These are phyloP conservation scores for Pleurotus tuoliensis DNA, from an alignment of 768 basidiomycete genomes.

Conservation along the genomic window DNA sequence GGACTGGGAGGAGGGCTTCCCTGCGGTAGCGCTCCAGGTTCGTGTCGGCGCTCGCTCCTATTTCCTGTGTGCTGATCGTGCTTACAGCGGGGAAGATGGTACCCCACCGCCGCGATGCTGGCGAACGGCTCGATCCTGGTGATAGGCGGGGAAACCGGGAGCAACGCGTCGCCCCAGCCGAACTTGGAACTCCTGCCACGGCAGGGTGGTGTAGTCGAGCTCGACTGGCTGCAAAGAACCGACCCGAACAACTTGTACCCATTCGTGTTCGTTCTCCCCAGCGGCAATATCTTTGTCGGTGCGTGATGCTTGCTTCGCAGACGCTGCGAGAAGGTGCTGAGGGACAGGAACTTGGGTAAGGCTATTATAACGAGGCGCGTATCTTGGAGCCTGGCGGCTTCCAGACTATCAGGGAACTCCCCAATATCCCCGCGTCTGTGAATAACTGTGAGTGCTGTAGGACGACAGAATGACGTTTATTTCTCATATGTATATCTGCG, in stretches of 20 bases:
- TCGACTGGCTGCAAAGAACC: constrained; percentile 67
- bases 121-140: constrained; percentile 73
- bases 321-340: background rate
- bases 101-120: constrained; percentile 63
- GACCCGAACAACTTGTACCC: constrained; percentile 83
- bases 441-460: constrained; percentile 44
- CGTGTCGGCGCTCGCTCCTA: background rate
- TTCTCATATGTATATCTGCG: background rate
- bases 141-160: constrained; percentile 73
- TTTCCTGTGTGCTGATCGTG: background rate
- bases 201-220: constrained; percentile 50
- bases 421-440: constrained; percentile 74
- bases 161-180: constrained; percentile 62
- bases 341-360: constrained; percentile 25
- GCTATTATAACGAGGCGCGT: constrained; percentile 79
- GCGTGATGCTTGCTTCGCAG: constrained; percentile 14
- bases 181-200: constrained; percentile 71
- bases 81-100: constrained; percentile 64
- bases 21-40: constrained; percentile 59
- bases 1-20: constrained; percentile 74
- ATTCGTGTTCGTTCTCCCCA: constrained; percentile 69
- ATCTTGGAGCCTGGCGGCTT: constrained; percentile 68
- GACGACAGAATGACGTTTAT: background rate
- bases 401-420: constrained; percentile 51
- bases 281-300: constrained; percentile 69